Evolutionary conservation across 805 yeast species (phyloP), one percentile per base, ranked within the genome.

Genomic region (Pichia paraexigua): DNA sequence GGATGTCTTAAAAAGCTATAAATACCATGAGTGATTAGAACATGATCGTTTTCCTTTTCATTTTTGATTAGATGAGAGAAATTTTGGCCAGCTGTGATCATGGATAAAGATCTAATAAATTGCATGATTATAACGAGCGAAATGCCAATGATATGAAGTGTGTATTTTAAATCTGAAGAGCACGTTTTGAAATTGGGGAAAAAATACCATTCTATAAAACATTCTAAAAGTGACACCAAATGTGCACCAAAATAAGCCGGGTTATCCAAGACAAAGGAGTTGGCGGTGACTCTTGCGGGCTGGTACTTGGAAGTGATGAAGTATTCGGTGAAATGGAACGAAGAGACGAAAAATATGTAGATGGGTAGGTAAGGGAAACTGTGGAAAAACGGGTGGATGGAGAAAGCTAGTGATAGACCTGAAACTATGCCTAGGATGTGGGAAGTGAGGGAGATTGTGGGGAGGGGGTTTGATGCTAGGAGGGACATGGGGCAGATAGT

Each of bases 61-160:
- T 76, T 65, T 45, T 83, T 88, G 1, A 94, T 78, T 43, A 82
- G 68, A 66, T 94, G 99, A 48, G 88, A 85, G 69, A 94, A 94
- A 3, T 95, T 87, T 48, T 77, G 76, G 2, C 90, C 87, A 0
- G 97, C 97, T 0, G 91, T 85, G 53, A 78, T 74, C 99, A 94
- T 94, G 0, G 97, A 92, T 37, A 73, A 48, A 1, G 92, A 76
- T 49, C 99, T 75, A 5, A 80, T 61, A 0, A 60, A 20, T 62
- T 94, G 99, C 1, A 97, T 97, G 1, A 65, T 40, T 0, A 79
- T 24, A 0, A 80, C 60, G 1, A 83, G 27, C 0, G 57, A 15
- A 0, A 81, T 46, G 0, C 96, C 97, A 1, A 72, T 0, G 0
- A 50, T 47, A 35, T 35, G 39, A 35, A 35, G n/a, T n/a, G n/a